phyloP scores from a whole-genome alignment of 2,329 filamentous ascomycete species.

The Clarireedia monteithiana region DNA sequence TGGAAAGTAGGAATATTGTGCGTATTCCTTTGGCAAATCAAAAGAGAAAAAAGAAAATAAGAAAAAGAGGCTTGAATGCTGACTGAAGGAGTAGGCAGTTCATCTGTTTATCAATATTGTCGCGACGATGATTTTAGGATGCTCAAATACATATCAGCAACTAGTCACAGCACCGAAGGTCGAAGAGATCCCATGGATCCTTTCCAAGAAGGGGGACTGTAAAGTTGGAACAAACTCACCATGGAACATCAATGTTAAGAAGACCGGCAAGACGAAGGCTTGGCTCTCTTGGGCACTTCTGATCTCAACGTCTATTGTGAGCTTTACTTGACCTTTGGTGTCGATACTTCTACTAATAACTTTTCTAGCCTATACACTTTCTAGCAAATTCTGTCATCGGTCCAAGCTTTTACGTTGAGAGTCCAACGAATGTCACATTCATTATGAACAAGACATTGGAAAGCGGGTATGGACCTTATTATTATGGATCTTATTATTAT shows the following conservation, averaged over 20 bases:
- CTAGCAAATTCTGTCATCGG: slow-evolving; percentile 19
- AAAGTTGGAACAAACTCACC: slow-evolving; percentile 18
- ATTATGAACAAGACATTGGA: no score
- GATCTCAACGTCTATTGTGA: slow-evolving; percentile 17
- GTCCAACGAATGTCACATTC: slow-evolving; percentile 9
- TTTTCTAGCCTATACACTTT: slow-evolving; percentile 16
- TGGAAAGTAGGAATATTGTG: slow-evolving; percentile 15
- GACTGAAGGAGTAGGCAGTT: slow-evolving; percentile 6
- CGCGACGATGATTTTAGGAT: slow-evolving; percentile 17
- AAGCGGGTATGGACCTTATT: neutral
- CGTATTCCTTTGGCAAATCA: neutral
- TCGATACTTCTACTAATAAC: neutral
- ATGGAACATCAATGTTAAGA: slow-evolving; percentile 18
- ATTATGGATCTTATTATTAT: neutral
- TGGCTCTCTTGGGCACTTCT: slow-evolving; percentile 17
- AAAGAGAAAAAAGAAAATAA: no score
- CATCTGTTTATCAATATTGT: slow-evolving; percentile 19
- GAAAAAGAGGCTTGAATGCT: neutral
- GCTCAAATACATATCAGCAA: slow-evolving; percentile 21
- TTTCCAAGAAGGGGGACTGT: slow-evolving; percentile 16
- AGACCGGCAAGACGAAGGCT: slow-evolving; percentile 13
- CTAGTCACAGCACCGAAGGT: slow-evolving; percentile 15
- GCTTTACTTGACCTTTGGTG: neutral
- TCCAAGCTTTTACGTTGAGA: slow-evolving; percentile 16
- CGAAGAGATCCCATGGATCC: slow-evolving; percentile 15